A percentile compares a stretch with the other conserved stretches of the same genome.
Evolutionary conservation across 768 basidiomycete genomes (phyloP).

Genomic region (Lyophyllum atratum): DNA sequence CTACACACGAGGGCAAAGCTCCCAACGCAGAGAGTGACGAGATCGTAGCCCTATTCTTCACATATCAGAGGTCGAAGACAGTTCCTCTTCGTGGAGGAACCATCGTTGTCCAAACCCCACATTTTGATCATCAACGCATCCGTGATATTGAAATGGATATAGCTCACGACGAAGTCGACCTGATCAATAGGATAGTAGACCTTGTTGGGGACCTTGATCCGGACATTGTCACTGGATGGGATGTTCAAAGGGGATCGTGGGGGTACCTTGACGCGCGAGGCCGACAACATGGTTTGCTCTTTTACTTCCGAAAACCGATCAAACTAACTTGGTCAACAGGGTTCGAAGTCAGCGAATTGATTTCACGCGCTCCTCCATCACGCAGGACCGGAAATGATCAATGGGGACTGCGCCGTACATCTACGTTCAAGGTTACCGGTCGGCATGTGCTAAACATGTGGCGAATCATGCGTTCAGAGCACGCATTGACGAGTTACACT

Average conservation of each 20-base stretch:
- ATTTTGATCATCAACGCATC: slow-evolving; percentile 41
- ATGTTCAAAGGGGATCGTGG: slow-evolving; percentile 87
- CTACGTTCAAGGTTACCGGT: slow-evolving; percentile 83
- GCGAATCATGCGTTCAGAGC: slow-evolving; percentile 89
- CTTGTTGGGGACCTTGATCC: slow-evolving; percentile 79
- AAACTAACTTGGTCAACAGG: slow-evolving; percentile 44
- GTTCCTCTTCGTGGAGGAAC: slow-evolving; percentile 44
- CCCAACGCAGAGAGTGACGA: slow-evolving; percentile 70
- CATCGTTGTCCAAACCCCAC: slow-evolving; percentile 49
- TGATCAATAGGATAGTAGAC: slow-evolving; percentile 79
- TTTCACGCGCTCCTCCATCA: slow-evolving; percentile 72
- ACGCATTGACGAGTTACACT: slow-evolving; percentile 74
- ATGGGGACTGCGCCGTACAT: slow-evolving; percentile 75
- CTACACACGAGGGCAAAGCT: slow-evolving; percentile 55
- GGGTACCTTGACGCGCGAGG: slow-evolving; percentile 83
- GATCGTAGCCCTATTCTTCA: slow-evolving; percentile 73
- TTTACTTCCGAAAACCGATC: background rate
- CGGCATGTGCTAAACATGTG: slow-evolving; percentile 92
- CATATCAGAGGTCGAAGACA: slow-evolving; percentile 57
- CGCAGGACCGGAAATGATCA: slow-evolving; percentile 46
- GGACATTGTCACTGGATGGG: slow-evolving; percentile 92
- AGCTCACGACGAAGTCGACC: slow-evolving; percentile 72
- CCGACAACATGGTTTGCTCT: slow-evolving; percentile 49
- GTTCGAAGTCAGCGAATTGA: slow-evolving; percentile 67
- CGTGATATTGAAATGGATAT: slow-evolving; percentile 48